Percentiles rank a stretch among this genome's conserved stretches.
Conservation (phyloP, 306 rosid genomes). For the Malus orientalis region DNA sequence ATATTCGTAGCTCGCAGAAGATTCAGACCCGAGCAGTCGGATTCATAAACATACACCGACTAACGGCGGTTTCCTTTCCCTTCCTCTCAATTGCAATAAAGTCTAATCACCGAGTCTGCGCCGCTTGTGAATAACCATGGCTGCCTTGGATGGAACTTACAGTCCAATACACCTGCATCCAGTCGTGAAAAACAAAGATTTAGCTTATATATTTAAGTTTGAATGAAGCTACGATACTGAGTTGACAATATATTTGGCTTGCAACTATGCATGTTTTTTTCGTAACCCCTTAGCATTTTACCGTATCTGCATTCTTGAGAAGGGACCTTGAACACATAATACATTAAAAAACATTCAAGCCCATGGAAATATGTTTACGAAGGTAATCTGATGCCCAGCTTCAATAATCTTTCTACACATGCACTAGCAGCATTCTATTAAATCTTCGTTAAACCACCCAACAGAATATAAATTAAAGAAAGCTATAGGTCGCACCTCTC, state of each 20-base stretch:
- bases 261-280: background rate
- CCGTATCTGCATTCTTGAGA: background rate
- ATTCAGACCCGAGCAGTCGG: background rate
- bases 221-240: background rate
- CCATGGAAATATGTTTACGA: background rate
- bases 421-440: background rate
- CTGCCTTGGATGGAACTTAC: constrained; percentile 90
- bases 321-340: background rate
- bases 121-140: constrained; percentile 94
- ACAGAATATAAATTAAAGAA: background rate
- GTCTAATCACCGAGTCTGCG: constrained; percentile 71
- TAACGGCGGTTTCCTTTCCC: background rate
- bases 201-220: background rate
- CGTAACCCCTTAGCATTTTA: background rate
- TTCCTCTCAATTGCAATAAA: constrained; percentile 48
- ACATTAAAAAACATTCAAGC: background rate
- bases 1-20: background rate
- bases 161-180: constrained; percentile 77
- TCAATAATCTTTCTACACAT: background rate
- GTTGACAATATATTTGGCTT: background rate
- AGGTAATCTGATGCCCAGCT: background rate
- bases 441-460: background rate
- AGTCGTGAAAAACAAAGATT: background rate
- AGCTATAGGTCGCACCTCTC: constrained; percentile 53
- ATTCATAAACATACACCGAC: background rate